phyloP scores from a whole-genome alignment of 148 eudicot species.

The Mesembryanthemum crystallinum region DNA sequence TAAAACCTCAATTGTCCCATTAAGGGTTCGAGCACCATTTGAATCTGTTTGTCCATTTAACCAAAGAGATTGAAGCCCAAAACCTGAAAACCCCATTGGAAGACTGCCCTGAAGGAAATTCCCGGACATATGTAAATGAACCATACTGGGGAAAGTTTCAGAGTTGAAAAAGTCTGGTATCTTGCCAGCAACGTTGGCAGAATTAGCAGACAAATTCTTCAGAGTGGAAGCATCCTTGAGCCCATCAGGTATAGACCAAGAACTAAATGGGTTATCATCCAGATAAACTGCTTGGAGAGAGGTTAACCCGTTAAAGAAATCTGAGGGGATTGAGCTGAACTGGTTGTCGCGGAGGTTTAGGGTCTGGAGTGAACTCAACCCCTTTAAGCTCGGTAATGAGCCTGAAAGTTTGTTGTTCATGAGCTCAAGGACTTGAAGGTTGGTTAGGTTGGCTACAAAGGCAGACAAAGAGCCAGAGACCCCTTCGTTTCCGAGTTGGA shows the following conservation, averaged over 20 bases:
- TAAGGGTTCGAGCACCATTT: slow-evolving; percentile 35
- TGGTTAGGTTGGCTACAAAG: slow-evolving; percentile 41
- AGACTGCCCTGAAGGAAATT: slow-evolving; percentile 58
- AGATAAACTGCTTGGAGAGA: slow-evolving; percentile 46
- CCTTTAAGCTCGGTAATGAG: slow-evolving; percentile 57
- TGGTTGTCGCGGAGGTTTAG: slow-evolving; percentile 43
- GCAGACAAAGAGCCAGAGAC: slow-evolving; percentile 51
- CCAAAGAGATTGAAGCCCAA: slow-evolving; percentile 64
- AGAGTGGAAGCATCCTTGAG: slow-evolving; percentile 37
- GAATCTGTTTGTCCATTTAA: slow-evolving; percentile 56
- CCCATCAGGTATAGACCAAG: slow-evolving; percentile 60
- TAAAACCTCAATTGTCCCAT: slow-evolving; percentile 57
- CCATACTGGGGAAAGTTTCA: slow-evolving; percentile 43
- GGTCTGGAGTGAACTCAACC: slow-evolving; percentile 45
- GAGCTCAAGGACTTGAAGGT: slow-evolving; percentile 52
- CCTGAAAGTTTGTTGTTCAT: slow-evolving; percentile 50
- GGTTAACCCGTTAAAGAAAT: slow-evolving; percentile 57
- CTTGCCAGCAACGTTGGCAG: slow-evolving; percentile 48
- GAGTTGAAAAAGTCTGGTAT: slow-evolving; percentile 52
- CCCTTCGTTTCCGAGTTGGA: slow-evolving; percentile 47
- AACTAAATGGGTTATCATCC: slow-evolving; percentile 48
- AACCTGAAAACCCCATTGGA: slow-evolving; percentile 50
- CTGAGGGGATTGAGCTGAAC: slow-evolving; percentile 45
- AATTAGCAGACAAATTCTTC: slow-evolving; percentile 53
- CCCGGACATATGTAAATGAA: slow-evolving; percentile 42